phyloP scores from a whole-genome alignment of 1,284 basidiomycete genomes.

The Boletus smithii region DNA sequence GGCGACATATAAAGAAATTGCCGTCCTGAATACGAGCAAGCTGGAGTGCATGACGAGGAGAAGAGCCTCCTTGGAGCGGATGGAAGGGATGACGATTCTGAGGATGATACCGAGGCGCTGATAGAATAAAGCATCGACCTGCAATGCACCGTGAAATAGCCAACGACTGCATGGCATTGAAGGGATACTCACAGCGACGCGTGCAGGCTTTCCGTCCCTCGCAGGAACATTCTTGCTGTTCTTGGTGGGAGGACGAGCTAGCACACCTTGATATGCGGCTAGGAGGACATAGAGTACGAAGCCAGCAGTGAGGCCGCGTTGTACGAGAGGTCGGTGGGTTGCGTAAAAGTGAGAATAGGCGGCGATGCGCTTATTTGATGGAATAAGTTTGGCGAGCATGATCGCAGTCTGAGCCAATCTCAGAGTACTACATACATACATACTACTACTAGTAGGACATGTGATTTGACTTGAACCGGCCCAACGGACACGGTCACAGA shows the following conservation, averaged over 20 bases:
- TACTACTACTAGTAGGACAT: too few species aligned
- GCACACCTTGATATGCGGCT: conserved; percentile 54
- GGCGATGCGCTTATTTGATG: conserved; percentile 30
- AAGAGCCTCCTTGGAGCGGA: conserved; percentile 83
- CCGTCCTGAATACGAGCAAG: conserved; percentile 85
- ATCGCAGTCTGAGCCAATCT: too few species aligned
- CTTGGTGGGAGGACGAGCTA: conserved; percentile 38
- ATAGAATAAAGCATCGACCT: conserved; percentile 92
- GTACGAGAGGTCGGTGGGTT: conserved; percentile 62
- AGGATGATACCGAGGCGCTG: conserved; percentile 75
- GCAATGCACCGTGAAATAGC: conserved; percentile 4
- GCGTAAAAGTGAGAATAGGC: conserved; percentile 53
- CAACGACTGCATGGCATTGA: not conserved
- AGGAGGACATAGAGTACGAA: conserved; percentile 65
- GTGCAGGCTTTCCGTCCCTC: conserved; percentile 43
- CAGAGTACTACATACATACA: too few species aligned
- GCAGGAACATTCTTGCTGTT: conserved; percentile 33
- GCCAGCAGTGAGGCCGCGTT: conserved; percentile 60
- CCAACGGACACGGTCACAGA: too few species aligned
- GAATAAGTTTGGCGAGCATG: conserved; percentile 19
- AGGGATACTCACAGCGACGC: conserved; percentile 60
- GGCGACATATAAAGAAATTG: conserved; percentile 93
- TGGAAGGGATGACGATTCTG: conserved; percentile 84
- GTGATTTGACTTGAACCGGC: too few species aligned
- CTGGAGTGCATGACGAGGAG: conserved; percentile 86